Evolutionary conservation across 352 stramenopile genomes (phyloP), one percentile per base, ranked within the genome.

Genomic region (Halophytophthora batemanensis): DNA sequence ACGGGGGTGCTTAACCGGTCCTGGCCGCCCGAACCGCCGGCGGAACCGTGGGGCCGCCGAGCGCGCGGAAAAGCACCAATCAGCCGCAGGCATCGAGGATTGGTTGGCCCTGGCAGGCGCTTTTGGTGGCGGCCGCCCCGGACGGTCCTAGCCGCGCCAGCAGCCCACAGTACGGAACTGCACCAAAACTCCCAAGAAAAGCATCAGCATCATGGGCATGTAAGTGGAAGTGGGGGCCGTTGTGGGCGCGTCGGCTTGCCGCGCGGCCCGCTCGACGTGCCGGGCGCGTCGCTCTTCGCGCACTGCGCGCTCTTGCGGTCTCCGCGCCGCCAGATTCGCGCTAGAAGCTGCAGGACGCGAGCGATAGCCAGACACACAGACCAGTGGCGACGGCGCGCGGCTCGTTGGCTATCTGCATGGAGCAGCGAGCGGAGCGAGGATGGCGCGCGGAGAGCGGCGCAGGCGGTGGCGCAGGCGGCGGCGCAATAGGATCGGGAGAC

Each of bases 151-250:
- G 48, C 35, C 47, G 3, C 33, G 33, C 33, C 15, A 37, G 15
- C 23, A 34, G 47, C 45, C 36, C 74, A 74, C 80, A 90, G 77
- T 90, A 87, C 77, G 77, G 80, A 90, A 90, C 80, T 90, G 80
- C 77, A 86, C 64, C 75, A 84, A 83, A 79, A 79, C 66, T 81
- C 69, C 68, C 62, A 80, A 86, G 75, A 79, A 76, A 78, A 77
- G 64, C 52, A 69, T 59, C 58, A 71, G 64, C 68, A 79, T 74
- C 71, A 90, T 90, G 80, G 80, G 80, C 80, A 90, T 90, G 80
- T 90, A 88, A 75, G 80, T 90, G 29, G 51, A 18, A 55, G 50
- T 21, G 31, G 44, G 51, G 31, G 41, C 31, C 34, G 46, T 22
- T 12, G 18, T 22, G 19, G 21, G 23, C 36, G 17, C 13, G 25